These are phyloP conservation scores for Cardamine chenopodiifolia DNA, from an alignment of 345 rosid species.

Conservation along the genomic window DNA sequence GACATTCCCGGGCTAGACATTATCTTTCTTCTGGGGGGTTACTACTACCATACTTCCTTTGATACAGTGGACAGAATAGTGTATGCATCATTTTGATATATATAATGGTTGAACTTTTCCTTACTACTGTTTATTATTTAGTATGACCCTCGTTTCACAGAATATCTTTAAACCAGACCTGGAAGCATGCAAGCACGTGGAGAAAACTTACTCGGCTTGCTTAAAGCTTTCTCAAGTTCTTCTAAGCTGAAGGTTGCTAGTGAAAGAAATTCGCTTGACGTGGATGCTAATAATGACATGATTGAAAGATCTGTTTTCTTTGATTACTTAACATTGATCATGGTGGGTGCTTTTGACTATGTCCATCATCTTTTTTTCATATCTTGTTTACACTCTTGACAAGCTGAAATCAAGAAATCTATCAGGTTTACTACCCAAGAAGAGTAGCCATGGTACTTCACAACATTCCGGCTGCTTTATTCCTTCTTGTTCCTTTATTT, in stretches of 20 bases:
- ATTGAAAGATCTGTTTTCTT: conserved; percentile 88
- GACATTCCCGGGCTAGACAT: conserved; percentile 95
- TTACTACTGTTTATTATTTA: conserved; percentile 36
- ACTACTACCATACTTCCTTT: conserved; percentile 93
- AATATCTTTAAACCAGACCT: conserved; percentile 63
- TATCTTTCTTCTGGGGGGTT: conserved; percentile 94
- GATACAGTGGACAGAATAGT: conserved; percentile 94
- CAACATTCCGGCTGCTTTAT: conserved; percentile 62
- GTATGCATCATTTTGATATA: conserved; percentile 86
- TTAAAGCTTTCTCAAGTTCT: conserved; percentile 83
- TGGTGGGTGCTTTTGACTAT: conserved; percentile 51
- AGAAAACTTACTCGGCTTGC: conserved; percentile 73
- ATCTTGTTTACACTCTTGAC: conserved; percentile 14
- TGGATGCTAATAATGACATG: conserved; percentile 41
- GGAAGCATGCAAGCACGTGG: conserved; percentile 99
- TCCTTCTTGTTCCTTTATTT: conserved; percentile 66
- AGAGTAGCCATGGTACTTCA: conserved; percentile 72
- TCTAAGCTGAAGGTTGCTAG: conserved; percentile 62
- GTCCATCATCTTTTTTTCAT: not conserved
- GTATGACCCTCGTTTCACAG: conserved; percentile 41
- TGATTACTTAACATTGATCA: conserved; percentile 80
- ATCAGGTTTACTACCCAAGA: conserved; percentile 82
- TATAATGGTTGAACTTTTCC: conserved; percentile 36
- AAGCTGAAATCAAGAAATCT: conserved; percentile 33
- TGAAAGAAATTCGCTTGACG: conserved; percentile 55